phyloP scores from a whole-genome alignment of 768 basidiomycete species.

The Boletus reticuloceps region DNA sequence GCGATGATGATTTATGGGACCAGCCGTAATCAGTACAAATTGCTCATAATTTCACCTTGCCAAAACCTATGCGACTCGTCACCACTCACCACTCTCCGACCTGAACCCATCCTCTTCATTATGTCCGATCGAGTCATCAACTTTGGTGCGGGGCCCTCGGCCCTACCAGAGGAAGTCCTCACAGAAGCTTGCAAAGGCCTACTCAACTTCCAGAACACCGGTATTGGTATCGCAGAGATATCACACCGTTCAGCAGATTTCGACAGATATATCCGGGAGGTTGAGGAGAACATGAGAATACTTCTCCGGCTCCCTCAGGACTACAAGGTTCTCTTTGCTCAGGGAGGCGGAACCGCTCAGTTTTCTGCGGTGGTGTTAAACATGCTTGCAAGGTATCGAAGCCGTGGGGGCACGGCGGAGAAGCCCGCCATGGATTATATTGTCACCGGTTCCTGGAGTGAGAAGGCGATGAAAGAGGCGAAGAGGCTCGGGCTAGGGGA shows the following conservation, averaged over 20 bases:
- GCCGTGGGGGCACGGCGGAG: conserved; percentile 56
- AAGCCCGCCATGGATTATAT: conserved; percentile 81
- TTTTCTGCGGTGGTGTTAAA: conserved; percentile 93
- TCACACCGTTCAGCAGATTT: conserved; percentile 95
- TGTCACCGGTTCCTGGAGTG: conserved; percentile 91
- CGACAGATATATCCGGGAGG: conserved; percentile 56
- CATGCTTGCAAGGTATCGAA: conserved; percentile 80
- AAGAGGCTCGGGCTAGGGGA: conserved; percentile 56
- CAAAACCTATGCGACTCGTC: not conserved
- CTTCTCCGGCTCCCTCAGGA: conserved; percentile 81
- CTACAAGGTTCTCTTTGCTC: conserved; percentile 87
- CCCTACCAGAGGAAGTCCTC: conserved; percentile 84
- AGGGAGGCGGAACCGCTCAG: conserved; percentile 91
- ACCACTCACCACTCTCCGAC: not conserved
- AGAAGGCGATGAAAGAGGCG: conserved; percentile 83
- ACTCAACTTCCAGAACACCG: conserved; percentile 87
- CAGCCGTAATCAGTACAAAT: too few relatives aligned
- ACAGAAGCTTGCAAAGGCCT: conserved; percentile 78
- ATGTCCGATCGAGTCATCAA: conserved; percentile 62
- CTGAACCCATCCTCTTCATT: not conserved
- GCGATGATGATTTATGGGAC: too few relatives aligned
- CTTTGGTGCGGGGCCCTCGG: conserved; percentile 94
- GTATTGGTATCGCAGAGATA: conserved; percentile 94
- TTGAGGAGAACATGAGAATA: conserved; percentile 65
- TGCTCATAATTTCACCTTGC: not conserved